Conservation (phyloP, 179 eudicot genomes). For the Spinacia oleracea region DNA sequence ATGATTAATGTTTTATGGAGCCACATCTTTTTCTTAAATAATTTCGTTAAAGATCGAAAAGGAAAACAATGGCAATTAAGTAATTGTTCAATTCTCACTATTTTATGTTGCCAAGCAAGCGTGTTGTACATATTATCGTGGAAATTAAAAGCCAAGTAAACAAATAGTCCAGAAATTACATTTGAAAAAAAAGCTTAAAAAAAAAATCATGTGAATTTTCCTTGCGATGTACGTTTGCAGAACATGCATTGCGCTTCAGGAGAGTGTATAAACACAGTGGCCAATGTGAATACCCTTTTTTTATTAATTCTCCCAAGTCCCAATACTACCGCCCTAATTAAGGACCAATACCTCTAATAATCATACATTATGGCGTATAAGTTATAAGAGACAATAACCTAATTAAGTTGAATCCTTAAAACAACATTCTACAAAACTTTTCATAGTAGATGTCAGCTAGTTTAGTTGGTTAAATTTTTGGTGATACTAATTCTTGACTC, state of each 20-base stretch:
- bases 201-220: slow-evolving; percentile 23
- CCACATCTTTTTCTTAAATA: neutral
- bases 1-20: neutral
- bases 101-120: slow-evolving; percentile 13
- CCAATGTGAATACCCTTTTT: neutral
- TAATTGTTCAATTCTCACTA: neutral
- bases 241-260: slow-evolving; percentile 28
- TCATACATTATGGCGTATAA: too few species aligned
- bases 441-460: too few species aligned
- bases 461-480: too few species aligned
- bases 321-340: neutral
- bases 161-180: neutral
- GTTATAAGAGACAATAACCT: too few species aligned
- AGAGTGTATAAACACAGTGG: neutral
- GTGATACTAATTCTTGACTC: too few species aligned
- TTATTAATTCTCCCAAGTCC: neutral
- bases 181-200: neutral
- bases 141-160: slow-evolving; percentile 1
- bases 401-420: too few species aligned
- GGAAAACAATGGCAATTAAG: neutral
- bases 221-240: slow-evolving; percentile 22
- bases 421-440: too few species aligned
- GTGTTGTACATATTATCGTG: slow-evolving; percentile 13
- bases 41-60: neutral
- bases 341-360: neutral